A percentile compares a stretch with the other conserved stretches of the same genome.
Conservation (phyloP, 805 yeast genomes). For the Maudiozyma pseudohumilis region DNA sequence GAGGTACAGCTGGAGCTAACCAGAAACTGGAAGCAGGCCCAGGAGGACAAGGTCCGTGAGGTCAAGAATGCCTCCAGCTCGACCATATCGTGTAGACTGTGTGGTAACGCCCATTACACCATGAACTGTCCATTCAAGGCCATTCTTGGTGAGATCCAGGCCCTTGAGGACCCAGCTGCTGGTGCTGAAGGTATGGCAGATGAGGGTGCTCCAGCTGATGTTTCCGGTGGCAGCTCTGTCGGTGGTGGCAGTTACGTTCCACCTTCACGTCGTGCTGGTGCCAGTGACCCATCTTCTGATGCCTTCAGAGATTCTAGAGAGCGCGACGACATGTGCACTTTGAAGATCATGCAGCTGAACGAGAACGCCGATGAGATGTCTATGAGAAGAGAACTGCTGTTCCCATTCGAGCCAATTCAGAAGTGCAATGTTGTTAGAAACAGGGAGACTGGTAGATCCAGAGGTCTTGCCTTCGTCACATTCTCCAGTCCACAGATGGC, state of each 20-base stretch:
- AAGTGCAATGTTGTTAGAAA: conserved; percentile 81
- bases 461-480: conserved; percentile 92
- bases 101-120: conserved; percentile 92
- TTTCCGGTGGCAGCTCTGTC: too few species aligned
- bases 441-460: conserved; percentile 86
- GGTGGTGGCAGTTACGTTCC: conserved; percentile 45
- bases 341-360: conserved; percentile 87
- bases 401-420: conserved; percentile 53
- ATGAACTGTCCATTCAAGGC: conserved; percentile 93
- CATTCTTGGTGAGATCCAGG: conserved; percentile 50
- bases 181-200: conserved; percentile 25
- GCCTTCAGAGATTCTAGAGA: conserved; percentile 39
- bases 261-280: conserved; percentile 41
- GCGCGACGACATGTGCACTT: conserved; percentile 78
- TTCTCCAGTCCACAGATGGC: conserved; percentile 62
- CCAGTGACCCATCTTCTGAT: conserved; percentile 34
- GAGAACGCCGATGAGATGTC: conserved; percentile 74
- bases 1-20: conserved; percentile 67
- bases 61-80: conserved; percentile 35
- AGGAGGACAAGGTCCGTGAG: conserved; percentile 53
- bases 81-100: conserved; percentile 67
- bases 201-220: conserved; percentile 27
- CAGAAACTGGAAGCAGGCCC: conserved; percentile 67
- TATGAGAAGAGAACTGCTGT: conserved; percentile 61
- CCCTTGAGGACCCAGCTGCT: conserved; percentile 30